A percentile compares a stretch with the other conserved stretches of the same genome.
Conservation (phyloP, 129 eudicot species). For the Helichrysum umbraculigerum region DNA sequence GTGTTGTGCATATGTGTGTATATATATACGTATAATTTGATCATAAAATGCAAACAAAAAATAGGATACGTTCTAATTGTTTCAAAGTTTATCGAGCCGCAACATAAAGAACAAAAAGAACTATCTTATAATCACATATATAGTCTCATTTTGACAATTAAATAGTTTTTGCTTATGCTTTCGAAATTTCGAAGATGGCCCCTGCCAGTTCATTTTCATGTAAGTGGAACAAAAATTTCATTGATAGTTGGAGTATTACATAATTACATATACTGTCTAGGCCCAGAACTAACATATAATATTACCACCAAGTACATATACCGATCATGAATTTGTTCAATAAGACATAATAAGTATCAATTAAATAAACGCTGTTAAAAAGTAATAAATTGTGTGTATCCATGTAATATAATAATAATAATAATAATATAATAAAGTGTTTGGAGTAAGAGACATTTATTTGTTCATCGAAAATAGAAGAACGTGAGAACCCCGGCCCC, state of each 20-base stretch:
- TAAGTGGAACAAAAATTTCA: background rate
- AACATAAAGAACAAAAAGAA: too few relatives aligned
- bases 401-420: background rate
- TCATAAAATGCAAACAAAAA: too few relatives aligned
- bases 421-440: background rate
- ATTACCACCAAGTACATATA: background rate
- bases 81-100: too few relatives aligned
- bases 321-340: background rate
- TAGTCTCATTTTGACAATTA: too few relatives aligned
- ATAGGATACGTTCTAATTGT: too few relatives aligned
- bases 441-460: slow-evolving; percentile 27
- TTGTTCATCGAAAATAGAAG: slow-evolving; percentile 33
- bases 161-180: too few relatives aligned
- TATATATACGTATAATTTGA: too few relatives aligned
- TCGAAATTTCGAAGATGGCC: too few relatives aligned
- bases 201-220: background rate
- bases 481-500: slow-evolving; percentile 46
- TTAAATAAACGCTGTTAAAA: background rate
- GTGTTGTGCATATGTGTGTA: too few relatives aligned
- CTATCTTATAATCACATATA: too few relatives aligned
- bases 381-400: slow-evolving; percentile 10
- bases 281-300: background rate
- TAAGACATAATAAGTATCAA: background rate
- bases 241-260: too few relatives aligned
- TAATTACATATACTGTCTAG: background rate